A percentile compares a stretch with the other conserved stretches of the same genome.
phyloP scores from a whole-genome alignment of 2,329 filamentous ascomycete genomes.

The Aspergillus hiratsukae region DNA sequence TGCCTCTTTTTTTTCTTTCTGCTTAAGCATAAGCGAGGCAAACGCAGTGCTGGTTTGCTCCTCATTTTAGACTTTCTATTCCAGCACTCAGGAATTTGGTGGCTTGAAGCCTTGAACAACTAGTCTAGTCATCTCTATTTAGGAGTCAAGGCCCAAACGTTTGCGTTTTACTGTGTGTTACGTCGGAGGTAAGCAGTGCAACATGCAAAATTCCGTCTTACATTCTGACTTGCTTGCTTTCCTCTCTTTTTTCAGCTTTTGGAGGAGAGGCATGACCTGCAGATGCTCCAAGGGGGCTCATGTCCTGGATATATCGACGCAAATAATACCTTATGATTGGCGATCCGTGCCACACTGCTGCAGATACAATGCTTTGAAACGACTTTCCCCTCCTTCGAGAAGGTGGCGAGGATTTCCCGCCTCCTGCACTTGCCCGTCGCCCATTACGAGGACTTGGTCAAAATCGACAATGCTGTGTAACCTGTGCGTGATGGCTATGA shows the following conservation, averaged over 20 bases:
- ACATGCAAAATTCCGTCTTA: background rate
- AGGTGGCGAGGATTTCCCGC: conserved; percentile 1
- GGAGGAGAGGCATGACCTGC: background rate
- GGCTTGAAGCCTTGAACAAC: no score
- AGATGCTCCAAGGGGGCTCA: background rate
- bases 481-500: conserved; percentile 4
- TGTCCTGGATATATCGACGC: background rate
- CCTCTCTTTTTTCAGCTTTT: background rate
- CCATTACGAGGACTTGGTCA: conserved; percentile 4
- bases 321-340: background rate
- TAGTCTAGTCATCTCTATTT: background rate
- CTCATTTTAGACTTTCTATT: background rate
- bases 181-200: background rate
- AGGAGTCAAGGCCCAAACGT: background rate
- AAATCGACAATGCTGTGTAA: conserved; percentile 2
- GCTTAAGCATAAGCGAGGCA: background rate
- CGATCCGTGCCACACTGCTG: conserved; percentile 1
- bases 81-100: background rate
- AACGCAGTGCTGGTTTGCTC: background rate
- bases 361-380: conserved; percentile 3
- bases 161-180: background rate
- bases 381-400: conserved; percentile 1
- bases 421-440: conserved; percentile 2
- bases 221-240: background rate
- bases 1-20: background rate